Evolutionary conservation across 75 land plant genomes (phyloP).

Genomic region (Pseudotsuga menziesii): DNA sequence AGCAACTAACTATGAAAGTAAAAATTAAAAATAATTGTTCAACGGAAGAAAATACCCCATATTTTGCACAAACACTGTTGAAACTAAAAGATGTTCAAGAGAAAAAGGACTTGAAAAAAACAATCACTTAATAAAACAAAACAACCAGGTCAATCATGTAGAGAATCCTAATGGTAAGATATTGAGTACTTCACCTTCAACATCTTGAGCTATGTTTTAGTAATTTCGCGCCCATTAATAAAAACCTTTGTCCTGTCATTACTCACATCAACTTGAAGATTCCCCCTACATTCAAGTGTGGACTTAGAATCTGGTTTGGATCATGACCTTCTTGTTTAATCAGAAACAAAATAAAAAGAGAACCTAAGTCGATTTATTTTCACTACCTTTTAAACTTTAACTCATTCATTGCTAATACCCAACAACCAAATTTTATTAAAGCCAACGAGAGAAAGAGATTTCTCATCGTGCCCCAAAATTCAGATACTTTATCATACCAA

Average conservation of each 20-base stretch:
- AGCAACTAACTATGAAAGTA: too few species aligned
- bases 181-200: constrained; percentile 58
- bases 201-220: constrained; percentile 82
- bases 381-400: not conserved
- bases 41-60: too few species aligned
- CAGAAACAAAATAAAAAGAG: constrained; percentile 1
- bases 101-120: not conserved
- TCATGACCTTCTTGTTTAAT: constrained; percentile 82
- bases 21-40: too few species aligned
- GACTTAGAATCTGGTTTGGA: constrained; percentile 70
- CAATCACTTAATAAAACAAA: not conserved
- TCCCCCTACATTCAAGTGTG: constrained; percentile 81
- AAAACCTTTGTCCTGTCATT: constrained; percentile 79
- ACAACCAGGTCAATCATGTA: not conserved
- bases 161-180: not conserved
- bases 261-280: constrained; percentile 67
- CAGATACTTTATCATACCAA: constrained; percentile 98
- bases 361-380: not conserved
- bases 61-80: not conserved
- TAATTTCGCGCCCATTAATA: constrained; percentile 90
- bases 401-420: not conserved
- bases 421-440: not conserved
- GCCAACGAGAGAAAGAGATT: not conserved
- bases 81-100: not conserved
- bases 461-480: constrained; percentile 98